Evolutionary conservation across 2,329 filamentous ascomycete genomes (phyloP), one percentile per base, ranked within the genome.

Genomic region (Penicillium sp.): DNA sequence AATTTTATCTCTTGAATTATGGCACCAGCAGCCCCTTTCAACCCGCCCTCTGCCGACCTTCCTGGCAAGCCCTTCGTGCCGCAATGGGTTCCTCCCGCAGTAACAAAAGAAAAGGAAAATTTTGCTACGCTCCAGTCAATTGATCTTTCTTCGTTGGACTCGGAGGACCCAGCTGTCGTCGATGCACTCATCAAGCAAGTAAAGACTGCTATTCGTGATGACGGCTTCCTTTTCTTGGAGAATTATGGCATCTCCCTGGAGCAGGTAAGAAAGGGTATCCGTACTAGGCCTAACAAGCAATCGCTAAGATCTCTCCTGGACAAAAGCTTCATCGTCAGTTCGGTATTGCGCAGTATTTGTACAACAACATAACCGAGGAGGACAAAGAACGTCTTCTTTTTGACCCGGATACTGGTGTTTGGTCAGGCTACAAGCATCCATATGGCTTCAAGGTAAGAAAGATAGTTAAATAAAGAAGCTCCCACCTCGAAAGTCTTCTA

Each of bases 201-300:
- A 29, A 78, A 77, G 53, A 42, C 54, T 5, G 75, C 75, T 3
- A 77, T 78, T 46, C 68, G 71, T 6, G 69, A 77, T 18, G 75
- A 77, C 55, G 75, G 75, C 0, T 77, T 78, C 43, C 60, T 78
- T 4, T 80, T 79, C 60, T 65, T 81, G 0, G 74, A 78, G 55
- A 78, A 82, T 62, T 80, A 81, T 51, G 78, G 78, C 13, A 62
- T 81, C 20, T 79, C 76, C 1, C 54, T 80, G 5, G 77, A 75
- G 36, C 68, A 78, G 68, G 62, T 63, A 32, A 52, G 49, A 15
- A 23, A 4, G 13, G 10, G 4, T 36, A 8, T 1, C 36, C 3
- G 10, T 15, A 39, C 9, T 6, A 17, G 7, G 2, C 10, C 36
- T 2, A 7, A 4, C n/a, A 27, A 9, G 3, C 13, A 2, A 1